Percentiles rank a stretch among this genome's conserved stretches.
These are phyloP conservation scores for Heterobasidion occidentale DNA, from an alignment of 1,284 basidiomycete genomes.

Conservation along the genomic window DNA sequence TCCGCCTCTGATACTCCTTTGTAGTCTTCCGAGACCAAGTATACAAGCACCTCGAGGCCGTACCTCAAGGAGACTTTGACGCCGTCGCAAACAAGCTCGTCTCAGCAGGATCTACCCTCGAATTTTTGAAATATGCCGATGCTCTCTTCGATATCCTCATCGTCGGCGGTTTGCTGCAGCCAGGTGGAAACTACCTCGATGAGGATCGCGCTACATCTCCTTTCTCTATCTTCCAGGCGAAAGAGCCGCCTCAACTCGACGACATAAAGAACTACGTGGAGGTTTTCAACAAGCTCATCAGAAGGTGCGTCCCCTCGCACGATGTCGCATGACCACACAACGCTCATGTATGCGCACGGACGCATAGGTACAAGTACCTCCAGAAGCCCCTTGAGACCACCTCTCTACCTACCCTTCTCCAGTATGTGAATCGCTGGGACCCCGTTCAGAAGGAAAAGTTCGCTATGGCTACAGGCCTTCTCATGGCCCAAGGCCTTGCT, in stretches of 20 bases:
- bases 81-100: conserved; percentile 79
- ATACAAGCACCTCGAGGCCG: conserved; percentile 87
- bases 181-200: conserved; percentile 87
- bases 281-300: conserved; percentile 90
- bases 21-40: conserved; percentile 93
- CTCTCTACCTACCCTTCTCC: conserved; percentile 77
- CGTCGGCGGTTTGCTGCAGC: conserved; percentile 91
- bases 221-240: conserved; percentile 80
- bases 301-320: conserved; percentile 49
- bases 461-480: conserved; percentile 71
- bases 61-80: conserved; percentile 79
- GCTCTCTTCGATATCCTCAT: conserved; percentile 92
- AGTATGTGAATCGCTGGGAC: conserved; percentile 85
- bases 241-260: conserved; percentile 67
- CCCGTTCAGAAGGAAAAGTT: conserved; percentile 75
- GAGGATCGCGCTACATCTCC: conserved; percentile 76
- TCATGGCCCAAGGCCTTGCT: conserved; percentile 78
- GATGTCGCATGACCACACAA: background rate
- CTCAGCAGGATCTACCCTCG: conserved; percentile 86
- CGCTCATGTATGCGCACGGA: conserved; percentile 4
- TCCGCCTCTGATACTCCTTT: conserved; percentile 9
- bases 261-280: conserved; percentile 91
- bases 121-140: conserved; percentile 94
- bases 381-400: conserved; percentile 90
- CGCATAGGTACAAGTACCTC: conserved; percentile 91